Evolutionary conservation across 169 alveolate genomes (phyloP), one percentile per base, ranked within the genome.

Genomic region (Theileria luwenshuni): DNA sequence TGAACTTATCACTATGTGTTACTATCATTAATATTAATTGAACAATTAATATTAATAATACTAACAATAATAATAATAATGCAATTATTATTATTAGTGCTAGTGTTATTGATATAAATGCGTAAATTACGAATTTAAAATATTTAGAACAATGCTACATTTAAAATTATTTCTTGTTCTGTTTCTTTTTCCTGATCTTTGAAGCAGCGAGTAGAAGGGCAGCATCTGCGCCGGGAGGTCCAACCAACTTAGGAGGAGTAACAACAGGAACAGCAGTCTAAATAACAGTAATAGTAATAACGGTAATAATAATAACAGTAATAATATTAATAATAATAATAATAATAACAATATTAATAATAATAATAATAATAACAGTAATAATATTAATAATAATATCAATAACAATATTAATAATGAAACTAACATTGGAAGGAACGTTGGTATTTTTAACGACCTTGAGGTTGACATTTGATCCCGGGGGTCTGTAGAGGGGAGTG

Each of bases 401-500:
- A n/a, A n/a, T n/a, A n/a, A n/a, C n/a, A n/a, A n/a, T n/a, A n/a
- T n/a, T n/a, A n/a, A n/a, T n/a, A n/a, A n/a, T n/a, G n/a, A n/a
- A 35, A 33, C 35, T 35, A 63, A 70, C 65, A 47, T 42, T 42
- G 75, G 77, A 25, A 52, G 56, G 67, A 63, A 48, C n/a, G 27
- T 73, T 33, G 8, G 69, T n/a, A 21, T 35, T 51, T 47, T 27
- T 70, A 19, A 45, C n/a, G 49, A 63, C 2, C 33, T 63, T n/a
- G 68, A 27, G 54, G 21, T 54, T 59, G 28, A 76, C 68, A 43
- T 68, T 54, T 15, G 90, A 75, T 23, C 93, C 89, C 2, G 93
- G 93, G 19, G 93, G 90, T 7, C 91, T 75, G 76, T 89, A 89
- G 12, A 89, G 65, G 0, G 83, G 65, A 73, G 84, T 58, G n/a